phyloP scores from a whole-genome alignment of 176 grass and related monocot species.

The Phoenix dactylifera region DNA sequence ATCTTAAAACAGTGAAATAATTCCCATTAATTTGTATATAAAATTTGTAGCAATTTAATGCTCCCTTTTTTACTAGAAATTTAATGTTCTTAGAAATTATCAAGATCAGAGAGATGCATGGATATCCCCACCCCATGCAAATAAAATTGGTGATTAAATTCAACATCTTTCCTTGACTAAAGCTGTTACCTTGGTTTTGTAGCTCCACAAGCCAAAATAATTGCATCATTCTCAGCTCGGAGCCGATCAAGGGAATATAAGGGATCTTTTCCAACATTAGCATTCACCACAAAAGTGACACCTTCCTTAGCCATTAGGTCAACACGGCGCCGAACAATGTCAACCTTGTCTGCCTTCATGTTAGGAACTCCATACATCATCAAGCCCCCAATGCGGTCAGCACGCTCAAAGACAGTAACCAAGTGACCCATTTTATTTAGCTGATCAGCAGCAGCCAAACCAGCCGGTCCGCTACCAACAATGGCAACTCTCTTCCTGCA shows the following conservation, averaged over 20 bases:
- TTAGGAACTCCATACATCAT: constrained; percentile 99
- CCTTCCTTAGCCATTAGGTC: constrained; percentile 91
- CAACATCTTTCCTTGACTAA: background rate
- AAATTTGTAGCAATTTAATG: no score
- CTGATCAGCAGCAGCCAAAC: constrained; percentile 91
- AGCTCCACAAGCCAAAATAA: constrained; percentile 90
- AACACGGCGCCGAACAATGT: constrained; percentile 77
- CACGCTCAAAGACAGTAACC: constrained; percentile 90
- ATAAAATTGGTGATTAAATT: no score
- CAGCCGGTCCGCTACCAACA: constrained; percentile 82
- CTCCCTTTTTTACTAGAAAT: no score
- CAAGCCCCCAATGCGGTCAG: constrained; percentile 86
- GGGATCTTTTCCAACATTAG: constrained; percentile 66
- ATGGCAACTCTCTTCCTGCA: constrained; percentile 94
- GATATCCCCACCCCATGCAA: no score
- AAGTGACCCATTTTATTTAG: constrained; percentile 97
- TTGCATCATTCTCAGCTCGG: constrained; percentile 55
- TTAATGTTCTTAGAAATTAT: no score
- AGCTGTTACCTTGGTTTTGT: constrained; percentile 69
- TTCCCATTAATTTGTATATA: no score
- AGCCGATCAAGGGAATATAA: constrained; percentile 58
- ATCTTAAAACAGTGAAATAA: no score
- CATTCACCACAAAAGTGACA: constrained; percentile 86
- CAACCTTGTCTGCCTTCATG: constrained; percentile 96
- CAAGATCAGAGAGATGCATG: no score